Evolutionary conservation across 2,329 filamentous ascomycete species (phyloP).

Genomic region (Sclerotiophoma versabilis): DNA sequence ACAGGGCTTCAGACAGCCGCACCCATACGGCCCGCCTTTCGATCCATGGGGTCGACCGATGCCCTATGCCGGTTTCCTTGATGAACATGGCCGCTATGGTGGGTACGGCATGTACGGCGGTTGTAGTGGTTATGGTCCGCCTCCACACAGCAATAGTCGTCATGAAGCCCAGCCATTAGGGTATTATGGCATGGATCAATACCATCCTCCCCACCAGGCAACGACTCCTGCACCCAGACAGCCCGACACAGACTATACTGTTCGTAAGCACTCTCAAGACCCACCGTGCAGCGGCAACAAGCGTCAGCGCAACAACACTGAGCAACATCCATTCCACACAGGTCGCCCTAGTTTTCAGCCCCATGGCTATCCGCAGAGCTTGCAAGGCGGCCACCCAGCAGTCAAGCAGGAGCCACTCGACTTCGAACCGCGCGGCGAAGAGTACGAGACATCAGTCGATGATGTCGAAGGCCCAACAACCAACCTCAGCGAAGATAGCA

Average conservation of each 20-base stretch:
- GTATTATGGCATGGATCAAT: slow-evolving; percentile 3
- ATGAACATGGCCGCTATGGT: slow-evolving; percentile 5
- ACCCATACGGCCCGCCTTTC: slow-evolving; percentile 1
- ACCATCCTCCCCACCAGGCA: background rate
- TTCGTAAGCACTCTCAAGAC: background rate
- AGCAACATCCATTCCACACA: background rate
- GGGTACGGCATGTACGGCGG: slow-evolving; percentile 10
- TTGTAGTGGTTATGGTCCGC: background rate
- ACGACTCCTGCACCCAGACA: slow-evolving; percentile 8
- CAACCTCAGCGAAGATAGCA: background rate
- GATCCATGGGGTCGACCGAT: slow-evolving; percentile 15
- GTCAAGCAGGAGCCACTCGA: slow-evolving; percentile 31
- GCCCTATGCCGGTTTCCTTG: slow-evolving; percentile 11
- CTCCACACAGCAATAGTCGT: background rate
- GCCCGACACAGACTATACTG: background rate
- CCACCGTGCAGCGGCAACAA: background rate
- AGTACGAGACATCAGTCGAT: slow-evolving; percentile 10
- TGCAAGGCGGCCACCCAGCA: background rate
- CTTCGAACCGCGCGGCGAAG: slow-evolving; percentile 9
- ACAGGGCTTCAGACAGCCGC: slow-evolving; percentile 1
- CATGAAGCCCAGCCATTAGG: slow-evolving; percentile 5
- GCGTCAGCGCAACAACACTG: background rate
- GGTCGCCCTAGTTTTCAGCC: background rate
- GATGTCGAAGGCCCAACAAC: background rate
- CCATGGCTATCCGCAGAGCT: background rate